Evolutionary conservation across 2,329 filamentous ascomycete genomes (phyloP), one percentile per base, ranked within the genome.

Genomic region (Cladophialophora exuberans): DNA sequence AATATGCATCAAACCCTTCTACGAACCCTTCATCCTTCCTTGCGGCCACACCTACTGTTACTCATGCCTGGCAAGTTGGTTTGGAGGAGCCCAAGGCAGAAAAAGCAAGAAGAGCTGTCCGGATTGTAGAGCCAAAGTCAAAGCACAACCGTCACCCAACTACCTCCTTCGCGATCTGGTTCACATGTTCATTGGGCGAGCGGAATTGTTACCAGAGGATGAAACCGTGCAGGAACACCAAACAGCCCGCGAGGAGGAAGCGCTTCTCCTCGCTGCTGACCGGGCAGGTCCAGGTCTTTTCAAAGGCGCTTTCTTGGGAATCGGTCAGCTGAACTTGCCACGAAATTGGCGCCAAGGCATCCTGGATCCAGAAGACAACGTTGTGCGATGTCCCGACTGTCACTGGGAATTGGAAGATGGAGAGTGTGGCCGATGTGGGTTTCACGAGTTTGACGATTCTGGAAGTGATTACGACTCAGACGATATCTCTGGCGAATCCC

Each of bases 1-100:
- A 60, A 84, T 89, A 59, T 89, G 86, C 70, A 81, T 86, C 62
- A 79, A 82, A 52, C 79, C 85, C 44, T 77, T 88, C 45, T 88
- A 87, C 70, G 85, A 88, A 69, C 86, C 86, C 1, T 89, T 83
- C 70, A 85, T 83, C 15, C 77, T 88, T 48, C 77, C 77, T 5
- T 89, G 86, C 64, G 86, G 86, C 3, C 86, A 89, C 68, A 88
- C 85, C 5, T 88, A 87, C 70, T 89, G 86, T 72, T 89, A 89
- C 67, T 83, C 80, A 65, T 72, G 70, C 55, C 59, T 73, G 26
- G 69, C 68, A 31, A 72, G 62, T 57, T 71, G 64, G 70, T 71
- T 73, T 48, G 52, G 66, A 17, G 66, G 67, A 15, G 64, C 31
- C 7, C 31, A 49, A 2, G 36, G 43, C n/a, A 49, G 59, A 17